A percentile compares a stretch with the other conserved stretches of the same genome.
These are phyloP conservation scores for Hsuehochloa calcarea DNA, from an alignment of 176 grass and related monocot species.

Conservation along the genomic window DNA sequence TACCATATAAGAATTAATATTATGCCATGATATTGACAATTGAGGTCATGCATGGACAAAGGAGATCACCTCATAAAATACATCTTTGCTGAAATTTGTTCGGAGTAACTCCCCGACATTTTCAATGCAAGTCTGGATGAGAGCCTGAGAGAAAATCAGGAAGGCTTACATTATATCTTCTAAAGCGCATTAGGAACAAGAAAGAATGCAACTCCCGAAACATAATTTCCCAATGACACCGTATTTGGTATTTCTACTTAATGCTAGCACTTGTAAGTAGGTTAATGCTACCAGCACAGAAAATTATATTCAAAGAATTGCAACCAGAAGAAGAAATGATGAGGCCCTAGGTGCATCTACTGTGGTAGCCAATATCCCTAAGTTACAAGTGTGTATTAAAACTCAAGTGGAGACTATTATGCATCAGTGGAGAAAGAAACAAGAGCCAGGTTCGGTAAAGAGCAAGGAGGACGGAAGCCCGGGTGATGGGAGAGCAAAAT, in stretches of 20 bases:
- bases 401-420: no score
- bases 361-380: no score
- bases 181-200: background rate
- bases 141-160: conserved; percentile 42
- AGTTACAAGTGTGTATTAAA: no score
- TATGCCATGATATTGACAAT: background rate
- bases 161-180: background rate
- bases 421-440: no score
- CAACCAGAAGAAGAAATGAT: background rate
- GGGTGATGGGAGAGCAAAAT: no score
- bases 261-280: background rate
- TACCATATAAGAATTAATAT: no score
- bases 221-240: background rate
- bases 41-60: background rate
- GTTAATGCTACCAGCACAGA: background rate
- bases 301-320: background rate
- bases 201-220: background rate
- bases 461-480: no score
- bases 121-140: conserved; percentile 59
- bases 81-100: conserved; percentile 85
- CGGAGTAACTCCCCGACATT: conserved; percentile 71
- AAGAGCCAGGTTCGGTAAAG: no score
- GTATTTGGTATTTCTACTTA: background rate
- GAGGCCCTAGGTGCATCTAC: no score
- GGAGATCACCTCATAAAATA: conserved; percentile 69